Percentiles rank a stretch among this genome's conserved stretches.
phyloP scores from a whole-genome alignment of 2,329 filamentous ascomycete genomes.

The Xylariaceae sp. region DNA sequence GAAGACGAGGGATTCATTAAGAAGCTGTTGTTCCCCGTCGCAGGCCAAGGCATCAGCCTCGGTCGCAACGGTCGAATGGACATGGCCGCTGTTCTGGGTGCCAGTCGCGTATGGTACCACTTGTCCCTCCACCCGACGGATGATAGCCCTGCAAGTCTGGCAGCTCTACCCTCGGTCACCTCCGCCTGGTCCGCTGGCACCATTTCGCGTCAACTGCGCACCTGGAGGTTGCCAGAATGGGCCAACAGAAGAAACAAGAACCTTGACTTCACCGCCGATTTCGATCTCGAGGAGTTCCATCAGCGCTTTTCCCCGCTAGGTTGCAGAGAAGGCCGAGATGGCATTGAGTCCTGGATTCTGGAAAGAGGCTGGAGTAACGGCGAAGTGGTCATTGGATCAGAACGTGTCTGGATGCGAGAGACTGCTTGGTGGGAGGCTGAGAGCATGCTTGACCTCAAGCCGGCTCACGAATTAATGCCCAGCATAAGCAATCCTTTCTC shows the following conservation, averaged over 20 bases:
- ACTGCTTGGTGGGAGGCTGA: conserved; percentile 97
- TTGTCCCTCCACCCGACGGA: conserved; percentile 88
- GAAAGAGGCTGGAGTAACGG: conserved; percentile 98
- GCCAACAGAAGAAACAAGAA: conserved; percentile 86
- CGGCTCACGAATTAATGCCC: conserved; percentile 42
- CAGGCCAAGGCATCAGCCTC: conserved; percentile 72
- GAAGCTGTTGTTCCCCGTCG: conserved; percentile 72
- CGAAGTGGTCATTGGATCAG: conserved; percentile 83
- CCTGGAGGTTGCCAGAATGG: conserved; percentile 95
- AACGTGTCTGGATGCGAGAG: conserved; percentile 95
- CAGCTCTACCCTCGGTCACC: conserved; percentile 65
- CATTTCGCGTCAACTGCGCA: conserved; percentile 85
- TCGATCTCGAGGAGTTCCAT: conserved; percentile 87
- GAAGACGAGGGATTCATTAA: conserved; percentile 80
- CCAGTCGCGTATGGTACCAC: conserved; percentile 93
- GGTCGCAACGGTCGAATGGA: conserved; percentile 76
- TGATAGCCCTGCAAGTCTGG: conserved; percentile 68
- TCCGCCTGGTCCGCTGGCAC: conserved; percentile 89
- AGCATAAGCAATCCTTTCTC: conserved; percentile 31
- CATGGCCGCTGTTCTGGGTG: conserved; percentile 65
- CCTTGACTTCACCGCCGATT: conserved; percentile 94
- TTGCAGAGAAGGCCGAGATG: conserved; percentile 84
- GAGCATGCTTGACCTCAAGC: conserved; percentile 86
- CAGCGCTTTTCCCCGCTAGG: conserved; percentile 77
- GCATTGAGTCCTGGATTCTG: conserved; percentile 88